A percentile compares a stretch with the other conserved stretches of the same genome.
Evolutionary conservation across 495 filamentous ascomycete species (phyloP).

Genomic region (Penicillium verhagenii): DNA sequence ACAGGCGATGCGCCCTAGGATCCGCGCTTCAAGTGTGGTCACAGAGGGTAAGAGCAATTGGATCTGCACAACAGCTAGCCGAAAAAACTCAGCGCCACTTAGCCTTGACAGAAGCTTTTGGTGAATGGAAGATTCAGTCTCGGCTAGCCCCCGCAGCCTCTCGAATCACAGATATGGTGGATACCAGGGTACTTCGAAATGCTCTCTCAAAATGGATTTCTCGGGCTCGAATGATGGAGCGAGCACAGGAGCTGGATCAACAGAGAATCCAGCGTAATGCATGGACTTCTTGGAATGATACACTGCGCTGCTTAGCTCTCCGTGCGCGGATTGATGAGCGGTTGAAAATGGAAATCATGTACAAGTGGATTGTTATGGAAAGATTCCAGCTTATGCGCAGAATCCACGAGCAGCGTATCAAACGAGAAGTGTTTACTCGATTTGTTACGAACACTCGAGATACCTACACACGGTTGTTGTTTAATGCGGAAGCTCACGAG

Average conservation of each 20-base stretch:
- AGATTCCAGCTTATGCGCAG: constrained; percentile 52
- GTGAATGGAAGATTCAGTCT: constrained; percentile 43
- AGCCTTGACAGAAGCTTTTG: constrained; percentile 29
- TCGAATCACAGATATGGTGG: constrained; percentile 45
- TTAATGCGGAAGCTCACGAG: constrained; percentile 37
- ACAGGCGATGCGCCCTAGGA: constrained; percentile 25
- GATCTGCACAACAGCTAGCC: constrained; percentile 32
- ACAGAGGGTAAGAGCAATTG: constrained; percentile 28
- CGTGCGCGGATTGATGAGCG: constrained; percentile 57
- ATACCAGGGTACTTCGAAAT: constrained; percentile 47
- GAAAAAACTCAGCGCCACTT: constrained; percentile 29
- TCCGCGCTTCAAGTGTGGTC: constrained; percentile 35
- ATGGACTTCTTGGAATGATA: constrained; percentile 67
- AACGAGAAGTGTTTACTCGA: constrained; percentile 41
- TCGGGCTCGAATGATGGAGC: constrained; percentile 46
- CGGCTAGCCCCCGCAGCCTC: constrained; percentile 48
- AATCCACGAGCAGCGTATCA: constrained; percentile 50
- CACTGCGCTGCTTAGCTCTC: constrained; percentile 55
- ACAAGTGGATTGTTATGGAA: constrained; percentile 62
- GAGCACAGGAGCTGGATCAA: constrained; percentile 55
- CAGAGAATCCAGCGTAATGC: constrained; percentile 55
- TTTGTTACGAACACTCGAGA: constrained; percentile 42
- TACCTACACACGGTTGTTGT: constrained; percentile 38
- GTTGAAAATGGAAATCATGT: constrained; percentile 56
- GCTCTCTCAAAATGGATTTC: constrained; percentile 53